Conservation (phyloP, 2,329 filamentous ascomycete species). For the Biscogniauxia sp. region DNA sequence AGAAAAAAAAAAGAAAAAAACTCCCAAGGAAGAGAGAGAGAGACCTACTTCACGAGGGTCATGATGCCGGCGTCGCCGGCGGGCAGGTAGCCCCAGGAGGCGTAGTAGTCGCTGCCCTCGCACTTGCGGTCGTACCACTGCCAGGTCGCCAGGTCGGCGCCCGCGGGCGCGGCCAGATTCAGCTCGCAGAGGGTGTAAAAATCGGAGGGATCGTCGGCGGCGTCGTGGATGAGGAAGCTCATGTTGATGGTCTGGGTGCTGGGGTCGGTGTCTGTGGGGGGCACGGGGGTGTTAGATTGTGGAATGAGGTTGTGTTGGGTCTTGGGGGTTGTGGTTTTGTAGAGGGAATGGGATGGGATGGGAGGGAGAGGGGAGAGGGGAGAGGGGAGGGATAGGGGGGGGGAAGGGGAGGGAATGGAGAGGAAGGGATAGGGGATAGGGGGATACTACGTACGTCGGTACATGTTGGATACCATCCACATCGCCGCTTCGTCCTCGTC, state of each 20-base stretch:
- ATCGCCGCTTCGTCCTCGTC: neutral
- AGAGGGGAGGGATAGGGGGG: neutral
- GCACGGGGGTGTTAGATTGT: too few species aligned
- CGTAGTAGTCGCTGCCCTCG: conserved; percentile 13
- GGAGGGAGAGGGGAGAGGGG: too few species aligned
- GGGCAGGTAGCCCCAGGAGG: conserved; percentile 22
- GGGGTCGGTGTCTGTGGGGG: conserved; percentile 10
- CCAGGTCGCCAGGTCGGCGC: conserved; percentile 13
- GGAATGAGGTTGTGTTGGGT: neutral
- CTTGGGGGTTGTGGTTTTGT: too few species aligned
- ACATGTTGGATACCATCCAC: conserved; percentile 8
- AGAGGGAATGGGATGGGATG: too few species aligned
- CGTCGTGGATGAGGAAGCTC: conserved; percentile 13
- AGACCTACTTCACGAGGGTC: conserved; percentile 23
- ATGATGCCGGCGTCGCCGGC: conserved; percentile 20
- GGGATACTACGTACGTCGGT: neutral
- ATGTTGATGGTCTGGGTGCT: conserved; percentile 6
- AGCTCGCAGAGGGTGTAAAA: conserved; percentile 10
- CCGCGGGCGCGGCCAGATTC: conserved; percentile 9
- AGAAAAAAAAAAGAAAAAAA: too few species aligned
- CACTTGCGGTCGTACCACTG: conserved; percentile 19
- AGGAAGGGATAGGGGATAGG: neutral
- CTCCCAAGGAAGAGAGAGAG: neutral
- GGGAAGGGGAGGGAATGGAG: too few species aligned
- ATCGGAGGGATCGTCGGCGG: neutral